Conservation (phyloP, 495 filamentous ascomycete species). For the Aspergillus cristatus region DNA sequence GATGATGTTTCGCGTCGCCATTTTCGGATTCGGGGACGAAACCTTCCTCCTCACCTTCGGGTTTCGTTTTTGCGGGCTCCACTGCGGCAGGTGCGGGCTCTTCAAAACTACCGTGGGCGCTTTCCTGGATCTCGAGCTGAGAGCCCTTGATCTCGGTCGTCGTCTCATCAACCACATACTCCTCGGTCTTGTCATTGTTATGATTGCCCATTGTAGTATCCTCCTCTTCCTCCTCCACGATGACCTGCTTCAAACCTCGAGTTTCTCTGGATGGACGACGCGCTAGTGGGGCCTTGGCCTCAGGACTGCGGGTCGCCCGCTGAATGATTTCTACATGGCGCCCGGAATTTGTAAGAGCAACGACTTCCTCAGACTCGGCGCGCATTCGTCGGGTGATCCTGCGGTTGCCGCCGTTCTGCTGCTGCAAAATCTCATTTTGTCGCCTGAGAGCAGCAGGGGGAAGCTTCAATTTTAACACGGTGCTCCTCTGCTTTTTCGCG, state of each 20-base stretch:
- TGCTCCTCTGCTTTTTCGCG: constrained; percentile 26
- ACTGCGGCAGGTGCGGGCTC: constrained; percentile 18
- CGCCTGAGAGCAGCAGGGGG: constrained; percentile 23
- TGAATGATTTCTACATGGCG: constrained; percentile 54
- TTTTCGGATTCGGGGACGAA: constrained; percentile 45
- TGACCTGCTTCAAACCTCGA: constrained; percentile 41
- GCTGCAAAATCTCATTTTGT: constrained; percentile 16
- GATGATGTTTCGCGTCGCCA: constrained; percentile 25
- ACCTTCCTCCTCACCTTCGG: constrained; percentile 34
- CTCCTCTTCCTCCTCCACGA: constrained; percentile 53
- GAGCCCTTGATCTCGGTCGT: constrained; percentile 27
- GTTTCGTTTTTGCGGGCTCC: constrained; percentile 11
- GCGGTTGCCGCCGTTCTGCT: constrained; percentile 23
- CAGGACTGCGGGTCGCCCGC: constrained; percentile 58
- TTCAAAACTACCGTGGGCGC: constrained; percentile 31
- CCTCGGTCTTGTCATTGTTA: constrained; percentile 17
- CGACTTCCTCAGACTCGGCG: constrained; percentile 49
- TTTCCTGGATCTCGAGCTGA: constrained; percentile 32
- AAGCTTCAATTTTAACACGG: constrained; percentile 37
- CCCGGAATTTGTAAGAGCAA: constrained; percentile 67
- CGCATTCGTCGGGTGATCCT: constrained; percentile 52
- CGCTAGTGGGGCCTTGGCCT: constrained; percentile 40
- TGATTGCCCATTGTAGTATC: constrained; percentile 25
- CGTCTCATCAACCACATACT: constrained; percentile 21
- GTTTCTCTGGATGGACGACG: constrained; percentile 39